Conservation (phyloP, 108 stramenopile genomes). For the Nannochloropsis salina region DNA sequence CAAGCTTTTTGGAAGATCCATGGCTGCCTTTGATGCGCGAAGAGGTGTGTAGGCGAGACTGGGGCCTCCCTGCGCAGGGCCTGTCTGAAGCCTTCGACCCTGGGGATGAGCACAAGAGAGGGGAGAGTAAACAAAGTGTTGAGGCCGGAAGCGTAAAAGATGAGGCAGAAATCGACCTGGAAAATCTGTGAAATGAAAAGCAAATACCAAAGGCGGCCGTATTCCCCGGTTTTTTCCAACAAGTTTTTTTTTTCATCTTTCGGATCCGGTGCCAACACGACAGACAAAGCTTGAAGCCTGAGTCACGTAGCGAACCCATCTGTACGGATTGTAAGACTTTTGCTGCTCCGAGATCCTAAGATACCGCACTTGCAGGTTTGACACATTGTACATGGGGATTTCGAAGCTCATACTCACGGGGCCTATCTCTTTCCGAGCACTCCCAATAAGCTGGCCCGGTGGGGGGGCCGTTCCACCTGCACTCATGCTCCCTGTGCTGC, state of each 20-base stretch:
- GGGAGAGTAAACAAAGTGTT: background rate
- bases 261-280: constrained; percentile 60
- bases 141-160: background rate
- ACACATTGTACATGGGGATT: constrained; percentile 99
- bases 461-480: background rate
- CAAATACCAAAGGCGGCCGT: background rate
- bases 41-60: background rate
- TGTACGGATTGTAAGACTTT: constrained; percentile 94
- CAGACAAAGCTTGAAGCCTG: constrained; percentile 92
- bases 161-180: background rate
- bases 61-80: background rate
- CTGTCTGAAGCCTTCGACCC: background rate
- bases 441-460: background rate
- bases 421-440: constrained; percentile 74
- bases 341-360: constrained; percentile 89
- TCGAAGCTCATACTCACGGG: constrained; percentile 96
- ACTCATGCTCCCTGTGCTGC: background rate
- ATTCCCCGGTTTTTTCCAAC: background rate
- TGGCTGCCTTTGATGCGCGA: background rate
- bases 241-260: constrained; percentile 20
- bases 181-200: background rate
- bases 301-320: constrained; percentile 99
- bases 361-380: constrained; percentile 92
- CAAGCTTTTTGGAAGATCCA: background rate
- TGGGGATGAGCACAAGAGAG: background rate